These are phyloP conservation scores for Neurospora sp. DNA, from an alignment of 495 filamentous ascomycete species.

Conservation along the genomic window DNA sequence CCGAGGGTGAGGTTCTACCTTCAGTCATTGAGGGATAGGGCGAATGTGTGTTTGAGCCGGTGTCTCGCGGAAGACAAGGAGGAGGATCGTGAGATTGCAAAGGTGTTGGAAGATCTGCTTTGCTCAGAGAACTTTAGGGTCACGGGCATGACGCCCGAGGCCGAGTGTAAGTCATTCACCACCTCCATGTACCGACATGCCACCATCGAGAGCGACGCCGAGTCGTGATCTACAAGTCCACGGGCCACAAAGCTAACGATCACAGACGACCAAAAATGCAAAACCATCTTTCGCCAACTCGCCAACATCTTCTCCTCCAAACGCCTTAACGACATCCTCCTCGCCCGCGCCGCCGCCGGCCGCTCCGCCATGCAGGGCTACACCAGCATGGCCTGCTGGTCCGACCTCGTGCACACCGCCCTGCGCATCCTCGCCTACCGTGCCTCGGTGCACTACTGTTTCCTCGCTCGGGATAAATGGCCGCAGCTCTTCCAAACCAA, in stretches of 20 bases:
- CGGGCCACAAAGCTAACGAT: background rate
- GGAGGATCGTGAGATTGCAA: background rate
- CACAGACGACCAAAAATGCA: background rate
- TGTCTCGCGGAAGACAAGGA: background rate
- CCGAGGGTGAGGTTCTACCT: background rate
- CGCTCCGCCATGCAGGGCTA: background rate
- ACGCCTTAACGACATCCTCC: background rate
- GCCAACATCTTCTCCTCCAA: background rate
- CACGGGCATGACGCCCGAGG: background rate
- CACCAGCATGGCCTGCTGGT: constrained; percentile 5
- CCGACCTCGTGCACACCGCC: constrained; percentile 1
- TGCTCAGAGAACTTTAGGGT: background rate
- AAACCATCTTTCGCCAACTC: background rate
- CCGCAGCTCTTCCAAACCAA: constrained; percentile 1
- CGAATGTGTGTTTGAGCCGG: accelerated
- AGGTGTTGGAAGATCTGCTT: too few species aligned
- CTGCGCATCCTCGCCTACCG: constrained; percentile 5
- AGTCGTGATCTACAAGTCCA: too few species aligned
- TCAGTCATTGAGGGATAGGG: background rate
- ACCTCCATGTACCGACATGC: too few species aligned
- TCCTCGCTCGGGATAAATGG: constrained; percentile 5
- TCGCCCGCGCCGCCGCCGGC: background rate
- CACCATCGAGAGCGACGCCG: too few species aligned
- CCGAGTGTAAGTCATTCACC: background rate
- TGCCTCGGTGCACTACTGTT: background rate